Base-by-base conservation (phyloP, 2,329 filamentous ascomycete genomes). In the Diatrype stigma region DNA sequence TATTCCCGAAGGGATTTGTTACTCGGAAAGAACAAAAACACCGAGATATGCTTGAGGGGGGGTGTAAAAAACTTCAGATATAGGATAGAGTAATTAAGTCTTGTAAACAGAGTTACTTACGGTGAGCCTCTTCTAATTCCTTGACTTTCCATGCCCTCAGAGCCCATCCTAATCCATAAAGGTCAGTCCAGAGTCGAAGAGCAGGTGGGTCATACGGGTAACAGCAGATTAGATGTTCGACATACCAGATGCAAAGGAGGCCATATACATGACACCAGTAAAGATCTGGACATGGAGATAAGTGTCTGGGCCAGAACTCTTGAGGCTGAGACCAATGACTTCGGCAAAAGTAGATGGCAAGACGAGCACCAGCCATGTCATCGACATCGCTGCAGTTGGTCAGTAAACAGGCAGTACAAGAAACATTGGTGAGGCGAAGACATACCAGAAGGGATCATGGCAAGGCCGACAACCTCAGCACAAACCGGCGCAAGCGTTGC, bases 391-490 rank as follows among this genome's bases (percentile, higher is more conserved):
- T 61, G 45, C 57, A 42, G 59, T 55, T 14, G 28, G 50, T 19
- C 22, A 37, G 28, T 21, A 51, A 12, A n/a, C n/a, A 7, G 38
- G 37, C 14, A 48, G 17, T 12, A 16, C 6, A 14, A 21, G 42
- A 37, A 42, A 35, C 16, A 30, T 11, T 23, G 16, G n/a, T 37
- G 35, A 37, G 16, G 2, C 6, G 16, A 37, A 16, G 6, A 52
- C 66, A 57, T 55, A 59, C 81, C 82, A 12, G 85, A 82, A 1
- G 89, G 86, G 2, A 92, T 74, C 40, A 87, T 71, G 51, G 79
- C 78, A 4, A 93, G 66, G 0, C 88, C 88, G 28, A 92, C 81
- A 1, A 93, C 81, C 67, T 93, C 89, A 2, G 86, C 86, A 5
- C 80, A 80, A 6, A 92, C 82, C 0, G 89, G 87, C 0, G 74